Percentiles rank a stretch among this genome's conserved stretches.
phyloP scores from a whole-genome alignment of 306 rosid species.

The Albizia julibrissin region DNA sequence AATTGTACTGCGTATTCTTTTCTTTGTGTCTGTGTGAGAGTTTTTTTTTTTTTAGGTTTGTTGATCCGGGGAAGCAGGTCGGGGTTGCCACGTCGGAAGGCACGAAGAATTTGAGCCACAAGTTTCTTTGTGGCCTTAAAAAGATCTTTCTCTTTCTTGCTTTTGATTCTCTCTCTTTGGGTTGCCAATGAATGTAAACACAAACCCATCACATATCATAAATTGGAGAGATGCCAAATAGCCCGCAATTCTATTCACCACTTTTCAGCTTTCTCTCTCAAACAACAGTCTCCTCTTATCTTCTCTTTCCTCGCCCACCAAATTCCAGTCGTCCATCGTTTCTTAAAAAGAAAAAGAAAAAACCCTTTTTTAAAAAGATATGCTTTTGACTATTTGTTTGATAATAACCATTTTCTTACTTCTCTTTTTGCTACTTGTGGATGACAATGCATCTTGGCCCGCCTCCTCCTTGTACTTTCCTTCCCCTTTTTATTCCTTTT shows the following conservation, averaged over 20 bases:
- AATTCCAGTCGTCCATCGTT: neutral
- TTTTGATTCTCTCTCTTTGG: conserved; percentile 3
- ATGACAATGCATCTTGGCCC: neutral
- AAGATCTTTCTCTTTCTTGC: conserved; percentile 31
- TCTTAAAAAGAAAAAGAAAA: neutral
- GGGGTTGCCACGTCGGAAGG: conserved; percentile 30
- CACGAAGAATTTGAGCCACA: conserved; percentile 39
- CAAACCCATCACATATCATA: neutral
- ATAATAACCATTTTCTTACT: neutral
- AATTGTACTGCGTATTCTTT: neutral
- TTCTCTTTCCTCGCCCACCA: conserved; percentile 4
- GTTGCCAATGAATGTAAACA: neutral
- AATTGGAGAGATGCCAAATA: conserved; percentile 17
- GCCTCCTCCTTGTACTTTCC: neutral
- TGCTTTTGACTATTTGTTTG: conserved; percentile 15
- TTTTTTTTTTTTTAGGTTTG: neutral
- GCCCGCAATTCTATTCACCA: conserved; percentile 13
- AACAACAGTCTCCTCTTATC: neutral
- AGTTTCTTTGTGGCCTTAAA: conserved; percentile 25
- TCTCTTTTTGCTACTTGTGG: conserved; percentile 2
- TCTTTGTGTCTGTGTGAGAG: neutral
- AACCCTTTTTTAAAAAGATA: neutral
- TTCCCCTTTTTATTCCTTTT: neutral
- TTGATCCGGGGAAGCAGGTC: neutral
- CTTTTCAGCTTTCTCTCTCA: neutral